A percentile compares a stretch with the other conserved stretches of the same genome.
Conservation (phyloP, 345 rosid genomes). For the Eucalyptus camaldulensis region DNA sequence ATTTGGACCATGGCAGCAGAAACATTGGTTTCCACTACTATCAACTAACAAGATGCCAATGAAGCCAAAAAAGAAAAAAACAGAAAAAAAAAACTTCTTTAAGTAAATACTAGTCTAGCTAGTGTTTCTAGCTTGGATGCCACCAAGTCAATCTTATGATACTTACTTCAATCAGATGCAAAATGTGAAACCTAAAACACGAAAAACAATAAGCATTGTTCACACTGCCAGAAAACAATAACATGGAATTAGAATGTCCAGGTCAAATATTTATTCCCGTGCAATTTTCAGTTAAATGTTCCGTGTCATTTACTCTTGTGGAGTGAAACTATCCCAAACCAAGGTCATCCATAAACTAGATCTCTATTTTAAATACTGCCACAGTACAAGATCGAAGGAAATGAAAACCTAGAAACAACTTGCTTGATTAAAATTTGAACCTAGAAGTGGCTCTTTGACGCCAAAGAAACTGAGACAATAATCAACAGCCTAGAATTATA, state of each 20-base stretch:
- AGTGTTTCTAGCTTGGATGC: not conserved
- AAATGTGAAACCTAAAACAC: not conserved
- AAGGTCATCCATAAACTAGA: not conserved
- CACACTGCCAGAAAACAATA: not conserved
- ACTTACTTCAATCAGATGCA: not conserved
- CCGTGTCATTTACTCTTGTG: not conserved
- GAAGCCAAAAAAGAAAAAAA: not conserved
- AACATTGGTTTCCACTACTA: not conserved
- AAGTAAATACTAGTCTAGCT: not conserved
- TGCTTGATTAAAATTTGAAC: not conserved
- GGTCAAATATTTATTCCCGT: not conserved
- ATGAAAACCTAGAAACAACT: not conserved
- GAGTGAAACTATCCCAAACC: not conserved
- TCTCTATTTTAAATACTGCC: not conserved
- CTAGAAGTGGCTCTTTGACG: not conserved
- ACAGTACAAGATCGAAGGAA: not conserved
- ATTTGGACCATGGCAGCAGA: not conserved
- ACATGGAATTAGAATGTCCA: not conserved
- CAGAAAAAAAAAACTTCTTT: not conserved
- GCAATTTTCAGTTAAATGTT: not conserved
- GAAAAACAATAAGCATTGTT: not conserved
- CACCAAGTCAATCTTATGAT: not conserved
- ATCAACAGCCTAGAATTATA: not conserved
- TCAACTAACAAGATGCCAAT: not conserved
- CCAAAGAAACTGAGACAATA: not conserved